These are phyloP conservation scores for Monilinia fructigena DNA, from an alignment of 2,329 filamentous ascomycete species.

Conservation along the genomic window DNA sequence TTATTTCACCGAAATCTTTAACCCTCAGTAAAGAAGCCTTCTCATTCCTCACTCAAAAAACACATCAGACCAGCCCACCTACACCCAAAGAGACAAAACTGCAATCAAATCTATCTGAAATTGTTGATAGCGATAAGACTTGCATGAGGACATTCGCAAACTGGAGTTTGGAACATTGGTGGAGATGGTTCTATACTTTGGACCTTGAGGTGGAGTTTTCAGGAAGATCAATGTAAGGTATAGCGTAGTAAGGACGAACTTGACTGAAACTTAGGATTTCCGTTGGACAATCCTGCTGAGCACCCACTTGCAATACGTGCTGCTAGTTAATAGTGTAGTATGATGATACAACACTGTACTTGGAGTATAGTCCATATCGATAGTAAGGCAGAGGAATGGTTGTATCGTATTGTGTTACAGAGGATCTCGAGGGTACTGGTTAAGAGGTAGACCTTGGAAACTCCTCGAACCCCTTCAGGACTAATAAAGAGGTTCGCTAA, in stretches of 20 bases:
- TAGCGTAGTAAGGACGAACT: slow-evolving; percentile 3
- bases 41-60: slow-evolving; percentile 1
- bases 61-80: background rate
- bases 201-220: background rate
- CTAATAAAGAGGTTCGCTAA: background rate
- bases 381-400: background rate
- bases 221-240: background rate
- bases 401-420: background rate
- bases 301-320: background rate
- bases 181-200: background rate
- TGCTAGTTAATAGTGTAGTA: background rate
- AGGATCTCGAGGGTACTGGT: background rate
- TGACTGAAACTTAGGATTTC: slow-evolving; percentile 16
- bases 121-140: background rate
- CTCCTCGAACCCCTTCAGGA: background rate
- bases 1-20: background rate
- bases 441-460: background rate
- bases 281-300: background rate
- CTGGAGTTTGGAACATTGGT: background rate
- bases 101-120: background rate
- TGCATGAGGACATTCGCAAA: background rate
- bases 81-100: background rate
- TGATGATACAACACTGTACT: slow-evolving; percentile 1
- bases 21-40: background rate
- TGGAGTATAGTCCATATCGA: background rate